These are phyloP conservation scores for Cryptococcus neoformans DNA, from an alignment of 1,284 basidiomycete genomes.

Conservation along the genomic window DNA sequence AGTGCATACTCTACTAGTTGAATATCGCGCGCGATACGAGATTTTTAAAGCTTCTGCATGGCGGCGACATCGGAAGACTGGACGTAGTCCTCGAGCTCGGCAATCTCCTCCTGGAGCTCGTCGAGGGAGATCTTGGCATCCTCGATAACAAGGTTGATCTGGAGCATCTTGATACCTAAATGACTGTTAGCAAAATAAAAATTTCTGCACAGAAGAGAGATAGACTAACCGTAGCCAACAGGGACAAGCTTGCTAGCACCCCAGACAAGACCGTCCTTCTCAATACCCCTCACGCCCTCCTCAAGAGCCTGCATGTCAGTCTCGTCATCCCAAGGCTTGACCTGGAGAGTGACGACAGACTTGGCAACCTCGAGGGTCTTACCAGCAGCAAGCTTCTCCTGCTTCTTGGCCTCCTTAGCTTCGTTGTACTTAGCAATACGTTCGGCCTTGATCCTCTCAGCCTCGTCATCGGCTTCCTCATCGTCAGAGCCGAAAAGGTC, in stretches of 20 bases:
- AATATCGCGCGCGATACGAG: background rate
- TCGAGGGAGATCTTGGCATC: constrained; percentile 87
- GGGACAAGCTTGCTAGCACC: constrained; percentile 79
- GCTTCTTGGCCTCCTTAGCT: constrained; percentile 88
- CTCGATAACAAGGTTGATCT: constrained; percentile 93
- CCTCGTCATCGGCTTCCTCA: constrained; percentile 80
- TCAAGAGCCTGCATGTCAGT: constrained; percentile 93
- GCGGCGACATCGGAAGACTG: constrained; percentile 85
- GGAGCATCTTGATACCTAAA: constrained; percentile 78
- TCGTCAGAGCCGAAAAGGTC: constrained; percentile 88
- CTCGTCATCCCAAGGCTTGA: constrained; percentile 99
- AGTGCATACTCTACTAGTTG: background rate
- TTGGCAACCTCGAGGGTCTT: constrained; percentile 74
- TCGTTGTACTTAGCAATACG: constrained; percentile 91
- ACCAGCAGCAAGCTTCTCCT: constrained; percentile 51
- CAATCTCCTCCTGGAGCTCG: constrained; percentile 87
- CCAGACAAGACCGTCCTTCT: constrained; percentile 93
- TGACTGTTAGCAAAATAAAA: background rate
- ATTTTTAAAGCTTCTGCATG: constrained; percentile 36
- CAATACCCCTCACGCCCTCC: constrained; percentile 75
- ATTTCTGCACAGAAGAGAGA: background rate
- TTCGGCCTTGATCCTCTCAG: constrained; percentile 91
- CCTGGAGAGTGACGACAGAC: constrained; percentile 79
- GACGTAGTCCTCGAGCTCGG: constrained; percentile 88
- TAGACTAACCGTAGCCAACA: constrained; percentile 60